Evolutionary conservation across 306 rosid species (phyloP), one percentile per base, ranked within the genome.

Genomic region (Delonix regia): DNA sequence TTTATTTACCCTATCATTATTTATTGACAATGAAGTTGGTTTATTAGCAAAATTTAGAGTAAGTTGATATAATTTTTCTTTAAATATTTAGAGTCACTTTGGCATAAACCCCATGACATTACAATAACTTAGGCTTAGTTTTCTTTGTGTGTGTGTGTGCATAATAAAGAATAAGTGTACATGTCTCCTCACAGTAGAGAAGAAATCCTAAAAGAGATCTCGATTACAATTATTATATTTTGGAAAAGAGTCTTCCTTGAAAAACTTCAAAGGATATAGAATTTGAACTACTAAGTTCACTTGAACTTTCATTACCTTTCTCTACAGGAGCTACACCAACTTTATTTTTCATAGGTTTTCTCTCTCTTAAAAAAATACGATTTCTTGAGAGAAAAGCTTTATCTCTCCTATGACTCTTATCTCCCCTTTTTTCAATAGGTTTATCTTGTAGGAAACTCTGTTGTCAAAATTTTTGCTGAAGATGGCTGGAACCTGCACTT

Each of bases 391-490:
- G 52, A 42, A 41, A 12, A 14, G 33, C 22, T 5, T 14, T n/a
- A 1, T 27, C 12, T 9, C 36, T 11, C 14, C 12, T 13, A 10
- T 42, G 39, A 22, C 4, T 22, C 36, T 68, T 25, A 79, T 73
- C 25, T 75, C 72, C 84, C 79, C 66, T 59, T 42, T 72, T 75
- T 61, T 74, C 57, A 73, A 82, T 78, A 93, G 99, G 99, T 95
- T 69, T 95, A 86, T 87, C 91, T 95, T 53, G 85, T 89, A 78
- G 86, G 86, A 14, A 75, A 89, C 79, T 64, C 63, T 39, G 98
- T 89, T 47, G 80, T 95, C 42, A 95, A 95, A 81, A 87, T 95
- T 64, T 91, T 88, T 84, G 97, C 88, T 51, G 98, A 95, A 91
- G 94, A 78, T 70, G 98, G 76, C 83, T 88, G 79, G 99, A 93